A percentile compares a stretch with the other conserved stretches of the same genome.
Conservation (phyloP, 805 yeast genomes). For the Nakazawaea holstii region DNA sequence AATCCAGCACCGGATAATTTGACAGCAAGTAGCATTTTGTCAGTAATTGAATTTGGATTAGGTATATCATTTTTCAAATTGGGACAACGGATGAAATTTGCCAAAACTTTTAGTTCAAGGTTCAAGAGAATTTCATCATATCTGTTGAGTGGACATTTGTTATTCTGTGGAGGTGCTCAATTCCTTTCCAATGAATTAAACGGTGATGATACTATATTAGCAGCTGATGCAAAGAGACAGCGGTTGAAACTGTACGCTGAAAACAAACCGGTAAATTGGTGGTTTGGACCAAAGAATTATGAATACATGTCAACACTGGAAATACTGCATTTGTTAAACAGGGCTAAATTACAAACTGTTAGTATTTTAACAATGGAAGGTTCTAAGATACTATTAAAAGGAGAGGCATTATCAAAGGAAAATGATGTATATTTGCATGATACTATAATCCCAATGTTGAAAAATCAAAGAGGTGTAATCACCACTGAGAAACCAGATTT, state of each 20-base stretch:
- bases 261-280: constrained; percentile 36
- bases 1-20: constrained; percentile 28
- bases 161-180: constrained; percentile 15
- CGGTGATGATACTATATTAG: constrained; percentile 9
- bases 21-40: constrained; percentile 19
- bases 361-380: not conserved
- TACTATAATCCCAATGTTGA: not conserved
- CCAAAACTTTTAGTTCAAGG: not conserved
- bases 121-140: constrained; percentile 10
- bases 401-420: not conserved
- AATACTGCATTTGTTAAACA: not conserved
- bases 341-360: not conserved
- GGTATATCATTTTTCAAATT: constrained; percentile 15
- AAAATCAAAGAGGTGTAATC: not conserved
- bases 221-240: constrained; percentile 33
- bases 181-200: constrained; percentile 11
- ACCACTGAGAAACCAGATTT: constrained; percentile 1
- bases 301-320: constrained; percentile 33
- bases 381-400: not conserved
- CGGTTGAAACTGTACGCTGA: constrained; percentile 29
- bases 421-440: not conserved
- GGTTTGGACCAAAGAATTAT: constrained; percentile 45
- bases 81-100: constrained; percentile 11
- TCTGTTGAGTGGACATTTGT: constrained; percentile 10
- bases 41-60: constrained; percentile 19